These are phyloP conservation scores for Diaporthe citri DNA, from an alignment of 2,329 filamentous ascomycete genomes.

Conservation along the genomic window DNA sequence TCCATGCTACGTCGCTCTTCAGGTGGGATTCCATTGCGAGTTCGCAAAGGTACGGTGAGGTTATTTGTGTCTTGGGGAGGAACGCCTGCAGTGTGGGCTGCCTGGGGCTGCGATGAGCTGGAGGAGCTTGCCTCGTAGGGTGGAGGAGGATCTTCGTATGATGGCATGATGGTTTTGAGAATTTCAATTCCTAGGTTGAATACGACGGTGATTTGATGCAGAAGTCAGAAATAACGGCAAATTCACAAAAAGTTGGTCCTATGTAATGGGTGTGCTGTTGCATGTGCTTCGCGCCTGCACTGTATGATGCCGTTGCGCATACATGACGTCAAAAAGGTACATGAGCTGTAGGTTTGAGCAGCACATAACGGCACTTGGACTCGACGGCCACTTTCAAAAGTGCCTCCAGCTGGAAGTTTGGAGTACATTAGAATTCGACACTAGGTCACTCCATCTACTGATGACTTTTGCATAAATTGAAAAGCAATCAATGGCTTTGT, in stretches of 20 bases:
- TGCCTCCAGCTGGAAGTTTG: background rate
- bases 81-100: background rate
- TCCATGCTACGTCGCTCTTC: conserved; percentile 70
- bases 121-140: conserved; percentile 21
- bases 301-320: background rate
- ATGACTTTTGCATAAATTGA: too few species aligned
- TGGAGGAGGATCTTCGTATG: conserved; percentile 12
- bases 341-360: background rate
- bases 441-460: background rate
- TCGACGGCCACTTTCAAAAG: background rate
- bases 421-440: background rate
- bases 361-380: background rate
- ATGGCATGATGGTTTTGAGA: background rate
- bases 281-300: background rate
- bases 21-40: conserved; percentile 65
- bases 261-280: background rate
- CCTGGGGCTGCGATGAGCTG: background rate
- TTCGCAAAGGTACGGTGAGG: conserved; percentile 8
- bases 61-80: conserved; percentile 23
- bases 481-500: too few species aligned
- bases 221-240: background rate
- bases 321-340: conserved; percentile 23
- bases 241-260: background rate
- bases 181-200: background rate
- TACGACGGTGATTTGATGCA: background rate